Conservation (phyloP, 768 basidiomycete genomes). For the Pisolithus sp. region DNA sequence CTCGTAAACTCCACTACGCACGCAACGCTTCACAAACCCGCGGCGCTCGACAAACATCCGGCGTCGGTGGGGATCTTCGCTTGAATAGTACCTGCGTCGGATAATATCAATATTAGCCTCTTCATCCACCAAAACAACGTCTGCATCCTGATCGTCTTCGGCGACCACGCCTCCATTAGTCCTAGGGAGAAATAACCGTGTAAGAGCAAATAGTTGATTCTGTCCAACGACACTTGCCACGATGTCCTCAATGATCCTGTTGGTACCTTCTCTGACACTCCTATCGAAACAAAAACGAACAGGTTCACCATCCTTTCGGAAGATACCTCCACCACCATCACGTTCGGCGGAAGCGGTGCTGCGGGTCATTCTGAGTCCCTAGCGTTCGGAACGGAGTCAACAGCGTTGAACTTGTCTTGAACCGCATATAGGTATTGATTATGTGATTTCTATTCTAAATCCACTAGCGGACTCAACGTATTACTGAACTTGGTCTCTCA, state of each 20-base stretch:
- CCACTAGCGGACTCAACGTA: too few relatives aligned
- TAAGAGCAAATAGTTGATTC: background rate
- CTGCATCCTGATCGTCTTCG: slow-evolving; percentile 8
- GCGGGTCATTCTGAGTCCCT: too few relatives aligned
- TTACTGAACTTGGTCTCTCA: too few relatives aligned
- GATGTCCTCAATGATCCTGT: slow-evolving; percentile 14
- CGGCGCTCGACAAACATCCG: slow-evolving; percentile 18
- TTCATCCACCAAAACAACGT: slow-evolving; percentile 27
- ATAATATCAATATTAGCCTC: slow-evolving; percentile 18
- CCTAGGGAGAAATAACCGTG: slow-evolving; percentile 5
- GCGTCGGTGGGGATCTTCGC: slow-evolving; percentile 10
- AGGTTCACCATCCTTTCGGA: slow-evolving; percentile 15
- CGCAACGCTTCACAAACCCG: slow-evolving; percentile 20
- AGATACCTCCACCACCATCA: slow-evolving; percentile 11
- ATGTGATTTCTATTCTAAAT: too few relatives aligned
- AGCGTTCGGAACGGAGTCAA: too few relatives aligned
- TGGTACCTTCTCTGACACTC: slow-evolving; percentile 19
- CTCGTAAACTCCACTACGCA: slow-evolving; percentile 8
- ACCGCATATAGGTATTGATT: too few relatives aligned
- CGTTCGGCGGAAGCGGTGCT: too few relatives aligned
- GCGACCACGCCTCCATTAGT: slow-evolving; percentile 17
- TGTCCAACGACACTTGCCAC: slow-evolving; percentile 9
- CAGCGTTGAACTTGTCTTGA: too few relatives aligned
- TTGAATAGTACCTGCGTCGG: slow-evolving; percentile 21
- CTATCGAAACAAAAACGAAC: slow-evolving; percentile 24